Evolutionary conservation across 2,329 filamentous ascomycete species (phyloP).

Genomic region (Hymenoscyphus repandus): DNA sequence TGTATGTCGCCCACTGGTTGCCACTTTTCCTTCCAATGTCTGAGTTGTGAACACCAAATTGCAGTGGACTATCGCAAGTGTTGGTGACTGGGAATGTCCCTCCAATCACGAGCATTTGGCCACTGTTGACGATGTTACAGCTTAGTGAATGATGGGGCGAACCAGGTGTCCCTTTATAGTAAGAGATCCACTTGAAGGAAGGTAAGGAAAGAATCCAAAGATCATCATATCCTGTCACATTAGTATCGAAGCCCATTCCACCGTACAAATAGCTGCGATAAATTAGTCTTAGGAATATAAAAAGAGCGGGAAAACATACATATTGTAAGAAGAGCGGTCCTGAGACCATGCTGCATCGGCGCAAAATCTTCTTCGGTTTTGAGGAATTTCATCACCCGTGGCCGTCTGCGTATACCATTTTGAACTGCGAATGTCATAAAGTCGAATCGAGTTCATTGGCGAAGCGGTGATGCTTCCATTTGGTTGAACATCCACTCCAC

Average conservation of each 20-base stretch:
- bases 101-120: constrained; percentile 60
- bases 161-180: constrained; percentile 38
- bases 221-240: constrained; percentile 52
- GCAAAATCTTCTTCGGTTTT: constrained; percentile 52
- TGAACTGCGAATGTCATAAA: constrained; percentile 56
- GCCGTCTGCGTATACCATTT: constrained; percentile 58
- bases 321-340: constrained; percentile 59
- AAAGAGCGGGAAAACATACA: constrained; percentile 38
- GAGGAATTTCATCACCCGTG: constrained; percentile 44
- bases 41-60: constrained; percentile 52
- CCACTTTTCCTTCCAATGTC: constrained; percentile 46
- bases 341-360: constrained; percentile 54
- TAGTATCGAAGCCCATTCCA: constrained; percentile 43
- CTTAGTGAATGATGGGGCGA: constrained; percentile 49
- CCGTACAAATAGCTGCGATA: constrained; percentile 53
- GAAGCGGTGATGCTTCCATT: constrained; percentile 41
- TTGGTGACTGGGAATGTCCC: constrained; percentile 48
- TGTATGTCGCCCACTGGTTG: constrained; percentile 47
- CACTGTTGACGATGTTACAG: constrained; percentile 49
- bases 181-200: constrained; percentile 6
- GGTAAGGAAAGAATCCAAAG: constrained; percentile 46
- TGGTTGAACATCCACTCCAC: constrained; percentile 45
- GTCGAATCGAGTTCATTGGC: constrained; percentile 45
- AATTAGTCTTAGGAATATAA: constrained; percentile 9
- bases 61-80: constrained; percentile 46